Conservation (phyloP, 2,329 filamentous ascomycete genomes). For the Fusarium globosum region DNA sequence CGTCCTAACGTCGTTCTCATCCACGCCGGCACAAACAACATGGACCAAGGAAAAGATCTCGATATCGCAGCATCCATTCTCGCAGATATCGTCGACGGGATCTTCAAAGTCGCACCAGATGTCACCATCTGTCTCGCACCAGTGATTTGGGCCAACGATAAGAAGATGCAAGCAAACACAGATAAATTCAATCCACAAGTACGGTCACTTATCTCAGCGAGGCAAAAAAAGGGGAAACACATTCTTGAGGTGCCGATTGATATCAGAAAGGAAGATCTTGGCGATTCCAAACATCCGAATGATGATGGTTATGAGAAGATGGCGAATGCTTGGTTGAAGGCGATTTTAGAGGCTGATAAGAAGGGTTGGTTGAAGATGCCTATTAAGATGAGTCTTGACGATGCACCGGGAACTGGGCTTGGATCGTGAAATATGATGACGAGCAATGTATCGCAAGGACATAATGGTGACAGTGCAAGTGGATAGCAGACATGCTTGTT, state of each 20-base stretch:
- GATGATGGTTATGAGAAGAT: constrained; percentile 33
- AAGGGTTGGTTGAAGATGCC: constrained; percentile 31
- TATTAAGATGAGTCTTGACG: constrained; percentile 3
- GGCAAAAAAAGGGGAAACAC: constrained; percentile 10
- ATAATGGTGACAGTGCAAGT: background rate
- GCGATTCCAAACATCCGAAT: constrained; percentile 29
- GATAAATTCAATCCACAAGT: constrained; percentile 24
- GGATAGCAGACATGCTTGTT: background rate
- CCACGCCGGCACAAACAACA: constrained; percentile 34
- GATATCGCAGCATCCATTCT: constrained; percentile 4
- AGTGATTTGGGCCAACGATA: constrained; percentile 31
- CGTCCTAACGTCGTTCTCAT: constrained; percentile 31
- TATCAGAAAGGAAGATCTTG: constrained; percentile 17
- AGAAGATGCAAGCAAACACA: constrained; percentile 27
- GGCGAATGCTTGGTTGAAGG: constrained; percentile 31
- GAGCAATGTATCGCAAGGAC: no score
- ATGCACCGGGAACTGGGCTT: constrained; percentile 18
- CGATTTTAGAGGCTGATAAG: constrained; percentile 16
- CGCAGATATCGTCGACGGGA: constrained; percentile 14
- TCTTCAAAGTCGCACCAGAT: constrained; percentile 26
- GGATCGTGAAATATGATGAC: background rate
- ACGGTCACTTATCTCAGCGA: background rate
- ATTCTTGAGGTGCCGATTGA: constrained; percentile 25
- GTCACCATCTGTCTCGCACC: constrained; percentile 25
- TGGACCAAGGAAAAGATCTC: constrained; percentile 19